Evolutionary conservation across 2,329 filamentous ascomycete species (phyloP).

Genomic region (Ambrosiella xylebori): DNA sequence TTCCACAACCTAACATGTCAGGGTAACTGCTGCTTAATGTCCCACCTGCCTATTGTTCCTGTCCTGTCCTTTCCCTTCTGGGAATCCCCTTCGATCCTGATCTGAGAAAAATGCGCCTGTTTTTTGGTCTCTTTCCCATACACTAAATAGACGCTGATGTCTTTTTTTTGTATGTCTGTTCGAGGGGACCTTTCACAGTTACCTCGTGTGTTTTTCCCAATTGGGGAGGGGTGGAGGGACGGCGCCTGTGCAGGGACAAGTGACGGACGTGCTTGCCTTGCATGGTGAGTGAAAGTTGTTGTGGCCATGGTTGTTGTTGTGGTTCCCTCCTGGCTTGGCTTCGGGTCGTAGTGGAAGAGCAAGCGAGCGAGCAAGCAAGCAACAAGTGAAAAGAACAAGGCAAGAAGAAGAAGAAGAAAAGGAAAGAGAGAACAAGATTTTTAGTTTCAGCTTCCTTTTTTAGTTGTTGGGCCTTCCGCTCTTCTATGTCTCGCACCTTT

Average conservation of each 20-base stretch:
- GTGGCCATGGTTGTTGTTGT: too few relatives aligned
- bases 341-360: too few relatives aligned
- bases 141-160: neutral
- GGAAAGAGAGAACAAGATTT: neutral
- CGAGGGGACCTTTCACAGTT: too few relatives aligned
- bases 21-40: neutral
- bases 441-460: conserved; percentile 1
- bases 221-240: too few relatives aligned
- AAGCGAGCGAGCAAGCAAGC: too few relatives aligned
- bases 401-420: neutral
- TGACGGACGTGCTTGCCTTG: too few relatives aligned
- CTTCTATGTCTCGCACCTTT: neutral
- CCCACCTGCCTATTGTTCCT: neutral
- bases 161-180: neutral
- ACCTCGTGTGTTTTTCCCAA: too few relatives aligned
- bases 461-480: neutral
- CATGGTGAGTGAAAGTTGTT: too few relatives aligned
- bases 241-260: too few relatives aligned
- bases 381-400: neutral
- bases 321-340: too few relatives aligned
- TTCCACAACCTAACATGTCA: neutral
- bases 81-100: neutral
- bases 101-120: neutral
- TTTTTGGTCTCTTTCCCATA: neutral
- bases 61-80: neutral